Percentiles rank a stretch among this genome's conserved stretches.
These are phyloP conservation scores for Xylaria hypoxylon DNA, from an alignment of 2,329 filamentous ascomycete species.

Conservation along the genomic window DNA sequence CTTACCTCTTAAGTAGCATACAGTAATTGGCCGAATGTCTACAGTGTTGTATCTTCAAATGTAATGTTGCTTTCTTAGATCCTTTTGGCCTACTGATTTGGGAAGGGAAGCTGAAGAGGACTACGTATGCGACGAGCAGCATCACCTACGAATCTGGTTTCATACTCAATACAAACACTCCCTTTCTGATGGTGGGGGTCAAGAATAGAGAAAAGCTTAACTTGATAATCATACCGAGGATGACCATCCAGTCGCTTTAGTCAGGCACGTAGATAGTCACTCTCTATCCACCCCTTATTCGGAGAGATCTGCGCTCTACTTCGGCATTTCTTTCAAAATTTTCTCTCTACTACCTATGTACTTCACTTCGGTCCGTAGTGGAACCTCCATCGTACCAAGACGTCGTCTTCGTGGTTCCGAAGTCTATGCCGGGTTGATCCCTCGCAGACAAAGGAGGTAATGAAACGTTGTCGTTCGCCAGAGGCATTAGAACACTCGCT, in stretches of 20 bases:
- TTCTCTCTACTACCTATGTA: slow-evolving; percentile 37
- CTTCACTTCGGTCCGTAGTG: slow-evolving; percentile 29
- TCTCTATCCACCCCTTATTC: slow-evolving; percentile 12
- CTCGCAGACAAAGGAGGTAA: slow-evolving; percentile 9
- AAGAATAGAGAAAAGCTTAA: slow-evolving; percentile 23
- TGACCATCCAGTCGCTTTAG: slow-evolving; percentile 13
- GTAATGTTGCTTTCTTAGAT: not conserved
- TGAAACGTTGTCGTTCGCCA: slow-evolving; percentile 4
- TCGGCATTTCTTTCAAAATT: slow-evolving; percentile 47
- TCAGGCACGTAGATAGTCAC: slow-evolving; percentile 7
- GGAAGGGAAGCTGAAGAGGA: not conserved
- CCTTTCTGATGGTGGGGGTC: not conserved
- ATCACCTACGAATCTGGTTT: slow-evolving; percentile 4
- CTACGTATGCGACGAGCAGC: slow-evolving; percentile 15
- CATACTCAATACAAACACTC: not conserved
- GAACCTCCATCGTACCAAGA: slow-evolving; percentile 30
- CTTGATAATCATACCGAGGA: not conserved
- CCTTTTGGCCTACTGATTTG: not conserved
- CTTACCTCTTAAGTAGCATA: not conserved
- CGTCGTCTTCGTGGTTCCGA: slow-evolving; percentile 14
- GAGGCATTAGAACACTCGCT: slow-evolving; percentile 20
- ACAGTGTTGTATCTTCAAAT: slow-evolving; percentile 1
- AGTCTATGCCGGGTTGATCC: slow-evolving; percentile 19
- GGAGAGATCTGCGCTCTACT: slow-evolving; percentile 43
- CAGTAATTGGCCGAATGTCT: slow-evolving; percentile 1